Conservation (phyloP, 129 eudicot species). For the Cynara cardunculus region DNA sequence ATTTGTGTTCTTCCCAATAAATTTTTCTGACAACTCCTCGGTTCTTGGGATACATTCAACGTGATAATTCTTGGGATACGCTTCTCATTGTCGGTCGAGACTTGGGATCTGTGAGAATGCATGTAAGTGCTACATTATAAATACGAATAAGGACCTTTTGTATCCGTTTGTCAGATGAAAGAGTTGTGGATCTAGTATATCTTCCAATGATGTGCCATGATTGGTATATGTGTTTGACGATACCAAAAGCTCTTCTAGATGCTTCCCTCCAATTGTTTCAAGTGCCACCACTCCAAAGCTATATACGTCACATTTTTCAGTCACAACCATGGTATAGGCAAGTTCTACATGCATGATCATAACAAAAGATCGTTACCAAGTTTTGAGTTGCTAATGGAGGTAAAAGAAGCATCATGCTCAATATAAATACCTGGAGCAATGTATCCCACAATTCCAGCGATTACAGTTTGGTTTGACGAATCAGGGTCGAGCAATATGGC, state of each 20-base stretch:
- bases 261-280: slow-evolving; percentile 24
- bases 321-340: slow-evolving; percentile 19
- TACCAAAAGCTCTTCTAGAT: slow-evolving; percentile 16
- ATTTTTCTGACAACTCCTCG: too few species aligned
- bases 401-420: not conserved
- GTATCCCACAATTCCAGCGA: slow-evolving; percentile 39
- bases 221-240: not conserved
- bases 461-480: slow-evolving; percentile 24
- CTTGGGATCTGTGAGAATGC: slow-evolving; percentile 18
- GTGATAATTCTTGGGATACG: slow-evolving; percentile 9
- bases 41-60: not conserved
- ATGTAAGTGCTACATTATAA: slow-evolving; percentile 9
- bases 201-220: slow-evolving; percentile 1
- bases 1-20: too few species aligned
- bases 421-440: slow-evolving; percentile 37
- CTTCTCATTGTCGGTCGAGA: slow-evolving; percentile 23
- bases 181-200: slow-evolving; percentile 22
- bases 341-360: slow-evolving; percentile 13
- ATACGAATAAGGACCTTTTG: slow-evolving; percentile 5
- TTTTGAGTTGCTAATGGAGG: not conserved
- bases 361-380: not conserved
- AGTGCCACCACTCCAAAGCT: slow-evolving; percentile 30
- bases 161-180: not conserved
- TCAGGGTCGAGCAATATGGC: slow-evolving; percentile 31
- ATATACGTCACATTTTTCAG: slow-evolving; percentile 22